These are phyloP conservation scores for Brettanomyces naardenensis DNA, from an alignment of 805 yeast species.

Conservation along the genomic window DNA sequence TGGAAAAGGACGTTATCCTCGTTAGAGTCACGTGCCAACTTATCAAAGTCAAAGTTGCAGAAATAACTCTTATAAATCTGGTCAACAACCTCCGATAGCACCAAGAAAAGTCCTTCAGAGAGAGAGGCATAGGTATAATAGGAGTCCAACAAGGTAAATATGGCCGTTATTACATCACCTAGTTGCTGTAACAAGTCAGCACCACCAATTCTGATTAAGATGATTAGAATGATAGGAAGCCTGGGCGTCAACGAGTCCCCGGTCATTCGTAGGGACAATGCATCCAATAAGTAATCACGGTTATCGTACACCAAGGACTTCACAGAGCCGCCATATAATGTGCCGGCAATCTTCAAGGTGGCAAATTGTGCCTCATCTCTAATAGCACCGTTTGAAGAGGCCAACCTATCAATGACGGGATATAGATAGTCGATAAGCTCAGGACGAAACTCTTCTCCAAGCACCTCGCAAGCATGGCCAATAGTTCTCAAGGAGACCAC, in stretches of 20 bases:
- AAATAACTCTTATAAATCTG: constrained; percentile 36
- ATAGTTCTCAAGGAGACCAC: constrained; percentile 39
- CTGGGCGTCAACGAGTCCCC: constrained; percentile 69
- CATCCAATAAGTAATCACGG: constrained; percentile 74
- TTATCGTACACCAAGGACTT: constrained; percentile 52
- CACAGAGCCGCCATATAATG: constrained; percentile 51
- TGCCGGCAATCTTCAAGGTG: constrained; percentile 39
- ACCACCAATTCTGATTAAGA: constrained; percentile 68
- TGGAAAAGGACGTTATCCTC: constrained; percentile 23
- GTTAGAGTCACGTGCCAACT: constrained; percentile 10
- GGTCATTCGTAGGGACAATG: constrained; percentile 62
- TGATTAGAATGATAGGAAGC: constrained; percentile 59
- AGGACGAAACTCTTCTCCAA: constrained; percentile 34
- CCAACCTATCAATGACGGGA: constrained; percentile 66
- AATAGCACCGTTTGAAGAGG: constrained; percentile 40
- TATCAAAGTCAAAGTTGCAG: constrained; percentile 18
- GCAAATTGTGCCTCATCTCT: constrained; percentile 48
- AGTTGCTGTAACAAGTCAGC: constrained; percentile 53
- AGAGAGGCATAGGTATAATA: constrained; percentile 76
- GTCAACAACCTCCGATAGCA: constrained; percentile 53
- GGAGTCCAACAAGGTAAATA: constrained; percentile 71
- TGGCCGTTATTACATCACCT: constrained; percentile 58
- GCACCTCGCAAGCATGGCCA: constrained; percentile 20
- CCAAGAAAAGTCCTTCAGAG: constrained; percentile 64
- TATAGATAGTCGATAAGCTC: constrained; percentile 67